A percentile compares a stretch with the other conserved stretches of the same genome.
Conservation (phyloP, 2,329 filamentous ascomycete species). For the Talaromyces sp. region DNA sequence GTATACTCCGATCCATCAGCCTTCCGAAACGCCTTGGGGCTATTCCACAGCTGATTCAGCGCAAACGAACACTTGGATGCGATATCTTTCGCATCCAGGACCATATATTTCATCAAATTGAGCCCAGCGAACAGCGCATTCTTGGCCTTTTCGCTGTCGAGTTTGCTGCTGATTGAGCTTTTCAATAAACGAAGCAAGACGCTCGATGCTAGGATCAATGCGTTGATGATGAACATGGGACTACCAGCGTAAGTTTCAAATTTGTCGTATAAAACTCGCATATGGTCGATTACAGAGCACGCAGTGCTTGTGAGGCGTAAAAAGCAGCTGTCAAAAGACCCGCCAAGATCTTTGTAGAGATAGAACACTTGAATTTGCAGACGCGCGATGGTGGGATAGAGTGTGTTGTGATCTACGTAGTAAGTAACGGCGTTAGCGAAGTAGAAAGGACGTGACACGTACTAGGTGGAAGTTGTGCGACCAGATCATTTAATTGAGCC, state of each 20-base stretch:
- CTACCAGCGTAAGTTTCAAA: constrained; percentile 23
- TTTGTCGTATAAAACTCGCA: constrained; percentile 25
- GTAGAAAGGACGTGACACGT: constrained; percentile 3
- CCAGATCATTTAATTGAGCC: constrained; percentile 34
- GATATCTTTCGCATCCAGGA: constrained; percentile 34
- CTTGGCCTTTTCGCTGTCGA: constrained; percentile 35
- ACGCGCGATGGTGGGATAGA: constrained; percentile 30
- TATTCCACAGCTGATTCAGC: constrained; percentile 41
- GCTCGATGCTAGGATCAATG: constrained; percentile 30
- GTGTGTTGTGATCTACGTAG: constrained; percentile 29
- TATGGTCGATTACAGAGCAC: constrained; percentile 30
- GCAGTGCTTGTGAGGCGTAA: constrained; percentile 27
- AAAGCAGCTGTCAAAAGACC: constrained; percentile 27
- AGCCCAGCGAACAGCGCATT: constrained; percentile 35
- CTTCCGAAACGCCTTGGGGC: constrained; percentile 39
- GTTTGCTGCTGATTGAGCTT: constrained; percentile 26
- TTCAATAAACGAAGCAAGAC: constrained; percentile 40
- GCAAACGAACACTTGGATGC: constrained; percentile 32
- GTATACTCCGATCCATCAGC: constrained; percentile 35
- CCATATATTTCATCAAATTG: constrained; percentile 39
- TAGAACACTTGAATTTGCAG: constrained; percentile 36
- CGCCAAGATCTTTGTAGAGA: constrained; percentile 33
- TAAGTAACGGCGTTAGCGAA: background rate
- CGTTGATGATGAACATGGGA: constrained; percentile 30
- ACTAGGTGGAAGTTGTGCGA: constrained; percentile 33